phyloP scores from a whole-genome alignment of 192 early-diverging fungal genomes.

The Mortierella claussenii region DNA sequence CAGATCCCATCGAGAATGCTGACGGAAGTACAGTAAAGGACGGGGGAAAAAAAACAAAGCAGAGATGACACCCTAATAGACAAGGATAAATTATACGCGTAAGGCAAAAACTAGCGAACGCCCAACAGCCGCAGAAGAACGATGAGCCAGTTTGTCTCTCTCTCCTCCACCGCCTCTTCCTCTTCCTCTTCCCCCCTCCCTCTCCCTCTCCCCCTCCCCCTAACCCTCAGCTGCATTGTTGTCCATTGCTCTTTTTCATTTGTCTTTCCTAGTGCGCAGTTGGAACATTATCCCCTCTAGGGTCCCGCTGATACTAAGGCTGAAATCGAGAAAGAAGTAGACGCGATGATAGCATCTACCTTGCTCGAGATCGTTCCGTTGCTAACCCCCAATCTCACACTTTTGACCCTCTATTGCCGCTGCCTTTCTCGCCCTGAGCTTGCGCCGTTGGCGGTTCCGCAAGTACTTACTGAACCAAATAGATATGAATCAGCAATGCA shows the following conservation, averaged over 20 bases:
- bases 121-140: no score
- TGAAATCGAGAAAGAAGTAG: no score
- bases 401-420: not conserved
- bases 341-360: no score
- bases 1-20: no score
- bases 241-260: not conserved
- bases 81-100: no score
- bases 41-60: no score
- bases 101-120: no score
- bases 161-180: not conserved
- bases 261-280: not conserved
- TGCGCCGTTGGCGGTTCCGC: slow-evolving; percentile 1
- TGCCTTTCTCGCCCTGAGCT: not conserved
- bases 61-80: no score
- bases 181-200: not conserved
- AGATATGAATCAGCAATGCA: slow-evolving; percentile 14
- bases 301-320: not conserved
- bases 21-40: no score
- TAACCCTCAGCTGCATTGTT: not conserved
- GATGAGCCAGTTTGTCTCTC: no score
- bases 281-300: not conserved
- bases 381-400: not conserved
- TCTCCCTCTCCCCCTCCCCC: not conserved
- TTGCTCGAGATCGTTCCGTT: not conserved
- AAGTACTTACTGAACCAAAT: slow-evolving; percentile 28